phyloP scores from a whole-genome alignment of 495 filamentous ascomycete species.

The Hypoxylon fragiforme region DNA sequence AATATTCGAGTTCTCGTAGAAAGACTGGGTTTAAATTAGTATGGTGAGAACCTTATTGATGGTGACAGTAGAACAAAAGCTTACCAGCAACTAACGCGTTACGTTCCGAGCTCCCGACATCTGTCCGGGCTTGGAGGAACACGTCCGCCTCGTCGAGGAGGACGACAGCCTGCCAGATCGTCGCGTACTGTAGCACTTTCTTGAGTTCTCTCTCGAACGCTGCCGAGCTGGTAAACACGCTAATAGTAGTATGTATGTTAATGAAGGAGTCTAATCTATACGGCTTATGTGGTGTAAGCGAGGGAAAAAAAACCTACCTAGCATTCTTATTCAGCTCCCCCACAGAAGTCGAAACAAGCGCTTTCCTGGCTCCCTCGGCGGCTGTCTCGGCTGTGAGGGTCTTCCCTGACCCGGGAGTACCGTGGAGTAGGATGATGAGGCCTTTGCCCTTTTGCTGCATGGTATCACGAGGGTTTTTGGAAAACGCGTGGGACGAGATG shows the following conservation, averaged over 20 bases:
- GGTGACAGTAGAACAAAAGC: background rate
- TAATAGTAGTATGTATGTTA: too few species aligned
- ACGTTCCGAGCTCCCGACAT: constrained; percentile 40
- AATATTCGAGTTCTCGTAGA: constrained; percentile 51
- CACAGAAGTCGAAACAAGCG: constrained; percentile 34
- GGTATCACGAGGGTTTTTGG: constrained; percentile 62
- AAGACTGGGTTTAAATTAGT: constrained; percentile 63
- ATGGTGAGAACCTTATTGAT: constrained; percentile 3
- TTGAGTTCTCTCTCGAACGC: constrained; percentile 71
- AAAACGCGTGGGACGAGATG: constrained; percentile 66
- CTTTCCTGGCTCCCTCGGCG: constrained; percentile 31
- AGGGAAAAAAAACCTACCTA: constrained; percentile 7
- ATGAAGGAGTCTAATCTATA: too few species aligned
- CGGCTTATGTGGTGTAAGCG: too few species aligned
- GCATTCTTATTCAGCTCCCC: constrained; percentile 31
- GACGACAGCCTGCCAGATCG: constrained; percentile 53
- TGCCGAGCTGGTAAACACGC: constrained; percentile 20
- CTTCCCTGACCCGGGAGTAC: constrained; percentile 58
- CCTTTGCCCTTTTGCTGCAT: constrained; percentile 69
- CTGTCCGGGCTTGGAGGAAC: constrained; percentile 48
- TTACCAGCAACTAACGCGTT: constrained; percentile 49
- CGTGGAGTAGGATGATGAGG: constrained; percentile 54
- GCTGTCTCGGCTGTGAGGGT: constrained; percentile 57
- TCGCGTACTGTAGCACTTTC: constrained; percentile 74
- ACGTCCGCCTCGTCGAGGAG: constrained; percentile 56